Conservation (phyloP, 2,329 filamentous ascomycete species). For the Alternaria gaisen region DNA sequence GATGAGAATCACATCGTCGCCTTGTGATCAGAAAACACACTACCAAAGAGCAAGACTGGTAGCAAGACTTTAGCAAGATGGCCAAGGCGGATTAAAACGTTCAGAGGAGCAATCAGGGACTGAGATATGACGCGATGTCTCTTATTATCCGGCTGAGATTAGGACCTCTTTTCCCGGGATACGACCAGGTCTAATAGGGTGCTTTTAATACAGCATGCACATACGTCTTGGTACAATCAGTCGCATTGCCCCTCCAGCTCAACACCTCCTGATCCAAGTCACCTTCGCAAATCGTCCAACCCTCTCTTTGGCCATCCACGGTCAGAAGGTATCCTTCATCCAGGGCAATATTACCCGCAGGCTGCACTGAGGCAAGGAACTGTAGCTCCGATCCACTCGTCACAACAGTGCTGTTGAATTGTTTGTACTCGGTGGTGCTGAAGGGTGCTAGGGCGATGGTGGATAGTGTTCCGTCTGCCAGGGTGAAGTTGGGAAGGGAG, state of each 20-base stretch:
- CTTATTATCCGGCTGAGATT: not conserved
- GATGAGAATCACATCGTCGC: slow-evolving; percentile 51
- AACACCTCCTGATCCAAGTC: slow-evolving; percentile 44
- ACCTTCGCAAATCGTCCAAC: slow-evolving; percentile 53
- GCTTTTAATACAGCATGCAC: slow-evolving; percentile 51
- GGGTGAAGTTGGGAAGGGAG: slow-evolving; percentile 51
- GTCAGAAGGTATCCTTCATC: slow-evolving; percentile 50
- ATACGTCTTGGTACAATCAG: slow-evolving; percentile 48
- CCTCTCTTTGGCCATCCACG: slow-evolving; percentile 46
- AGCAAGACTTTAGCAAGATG: not conserved
- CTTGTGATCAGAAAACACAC: not conserved
- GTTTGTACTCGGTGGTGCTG: slow-evolving; percentile 29
- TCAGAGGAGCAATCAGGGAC: too few species aligned
- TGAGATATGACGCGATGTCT: too few species aligned
- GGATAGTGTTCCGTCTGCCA: slow-evolving; percentile 46
- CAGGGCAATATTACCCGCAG: slow-evolving; percentile 47
- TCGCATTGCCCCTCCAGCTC: slow-evolving; percentile 49
- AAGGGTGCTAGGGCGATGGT: slow-evolving; percentile 41
- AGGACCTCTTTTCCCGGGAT: rapidly evolving
- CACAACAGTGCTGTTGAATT: slow-evolving; percentile 47
- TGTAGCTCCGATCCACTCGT: slow-evolving; percentile 37
- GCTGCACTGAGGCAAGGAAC: slow-evolving; percentile 44
- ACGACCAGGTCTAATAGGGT: slow-evolving; percentile 44
- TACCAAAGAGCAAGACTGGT: too few species aligned
- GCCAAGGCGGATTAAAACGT: not conserved